Base-by-base conservation (phyloP, 2,329 filamentous ascomycete species). In the Lecanicillium sp. region DNA sequence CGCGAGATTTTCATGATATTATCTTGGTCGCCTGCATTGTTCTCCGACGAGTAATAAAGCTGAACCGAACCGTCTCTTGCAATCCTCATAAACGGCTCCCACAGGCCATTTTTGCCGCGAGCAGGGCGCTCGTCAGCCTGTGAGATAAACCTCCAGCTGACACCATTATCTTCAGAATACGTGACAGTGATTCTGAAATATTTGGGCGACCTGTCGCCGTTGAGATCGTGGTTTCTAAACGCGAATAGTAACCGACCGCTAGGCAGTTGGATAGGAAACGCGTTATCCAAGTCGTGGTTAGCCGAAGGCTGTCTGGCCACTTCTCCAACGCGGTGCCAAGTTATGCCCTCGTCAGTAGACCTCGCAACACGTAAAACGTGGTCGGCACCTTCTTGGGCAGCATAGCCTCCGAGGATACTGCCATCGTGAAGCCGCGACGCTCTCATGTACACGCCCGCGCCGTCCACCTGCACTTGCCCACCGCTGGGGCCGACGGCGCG, bases 11-110 rank as follows among this genome's bases (percentile, higher is more conserved):
- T 54, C 49, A 66, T 52, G 11, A 66, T 46, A 35, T 56, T 63
- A 39, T 69, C 62, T 49, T 69, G 67, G 38, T 66, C 62, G 5
- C 34, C 44, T 0, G 38, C 46, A 2, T 27, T 47, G 34, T 61
- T 66, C 49, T 68, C 63, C 2, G 52, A 54, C 3, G 61, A 65
- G 46, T 68, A 69, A 46, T 62, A 69, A 33, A 65, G 53, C 47
- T 69, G 61, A 15, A 68, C 39, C 4, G 54, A 52, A 1, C 62
- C 61, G 37, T 66, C 59, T 2, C 46, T 42, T 2, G 59, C 60
- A 2, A 58, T 45, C 4, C 64, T 52, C 14, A 69, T 33, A 41
- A 67, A 67, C 1, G 66, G 66, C 41, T 69, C 66, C 65, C 65
- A 69, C 8, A 59, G 51, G 3, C 65, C 66, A 18, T 61, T 60